Evolutionary conservation across 176 grass and related monocot genomes (phyloP), one percentile per base, ranked within the genome.

Genomic region (Eragrostis curvula): DNA sequence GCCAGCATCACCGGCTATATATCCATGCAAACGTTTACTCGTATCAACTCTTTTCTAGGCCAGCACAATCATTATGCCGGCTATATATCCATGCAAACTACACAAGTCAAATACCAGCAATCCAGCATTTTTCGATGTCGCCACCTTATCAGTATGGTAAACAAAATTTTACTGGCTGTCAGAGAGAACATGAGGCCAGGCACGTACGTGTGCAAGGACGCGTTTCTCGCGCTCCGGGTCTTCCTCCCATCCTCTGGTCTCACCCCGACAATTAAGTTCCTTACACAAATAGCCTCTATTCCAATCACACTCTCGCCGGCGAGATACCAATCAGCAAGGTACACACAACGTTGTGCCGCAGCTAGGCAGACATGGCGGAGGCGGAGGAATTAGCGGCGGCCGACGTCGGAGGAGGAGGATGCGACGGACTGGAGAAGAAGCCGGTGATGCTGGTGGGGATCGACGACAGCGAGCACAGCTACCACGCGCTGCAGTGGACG

Each of bases 401-500:
- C 32, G 64, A 24, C 9, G 32, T 36, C 32, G 32, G n/a, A n/a
- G n/a, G n/a, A n/a, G 45, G 8, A 9, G 46, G 25, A 32, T 12
- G 21, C 27, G 63, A 0, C 10, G 46, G 9, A 10, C 32, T 4
- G 32, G 3, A 5, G 28, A 28, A 42, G 84, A 87, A 85, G 84
- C 56, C 70, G 48, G 84, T 77, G 74, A 95, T 95, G 92, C 71
- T 98, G 79, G 84, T 95, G 70, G 95, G 88, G 24, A 86, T 95
- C 79, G 90, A 98, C 74, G 92, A 98, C 40, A 93, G 95, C 86
- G 92, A 98, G 18, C 92, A 93, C 66, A 93, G 92, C 85, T 85
- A 84, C 84, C 84, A 98, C 83, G 88, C 90, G 23, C 86, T 98
- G 18, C 79, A 93, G 46, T 98, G 92, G 95, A 95, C 75, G 39